These are phyloP conservation scores for Carallia brachiata DNA, from an alignment of 345 rosid genomes.

Conservation along the genomic window DNA sequence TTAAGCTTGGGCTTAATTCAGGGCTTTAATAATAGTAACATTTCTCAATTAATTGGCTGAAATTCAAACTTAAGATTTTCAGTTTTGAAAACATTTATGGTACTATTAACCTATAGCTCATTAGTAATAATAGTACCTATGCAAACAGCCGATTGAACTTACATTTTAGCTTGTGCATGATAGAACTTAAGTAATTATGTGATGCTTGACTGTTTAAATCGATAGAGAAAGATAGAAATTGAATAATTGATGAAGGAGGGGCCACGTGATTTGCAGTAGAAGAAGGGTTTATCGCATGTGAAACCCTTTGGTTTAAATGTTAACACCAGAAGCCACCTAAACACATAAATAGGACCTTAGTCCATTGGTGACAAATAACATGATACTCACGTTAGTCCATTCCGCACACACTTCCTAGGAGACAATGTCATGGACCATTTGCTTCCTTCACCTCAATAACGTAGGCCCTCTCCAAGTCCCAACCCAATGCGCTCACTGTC, in stretches of 20 bases:
- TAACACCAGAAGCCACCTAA: conserved; percentile 31
- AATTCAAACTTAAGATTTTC: no score
- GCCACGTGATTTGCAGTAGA: conserved; percentile 56
- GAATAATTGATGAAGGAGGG: conserved; percentile 30
- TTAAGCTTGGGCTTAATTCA: conserved; percentile 2
- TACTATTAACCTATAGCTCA: not conserved
- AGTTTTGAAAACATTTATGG: no score
- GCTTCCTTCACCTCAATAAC: conserved; percentile 30
- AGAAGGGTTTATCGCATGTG: conserved; percentile 44
- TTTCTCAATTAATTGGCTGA: no score
- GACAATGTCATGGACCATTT: conserved; percentile 39
- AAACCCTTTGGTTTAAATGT: conserved; percentile 41
- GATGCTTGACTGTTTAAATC: not conserved
- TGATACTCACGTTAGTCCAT: conserved; percentile 58
- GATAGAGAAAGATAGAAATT: not conserved
- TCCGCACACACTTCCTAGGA: conserved; percentile 43
- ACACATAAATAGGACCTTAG: conserved; percentile 7
- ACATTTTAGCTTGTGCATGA: not conserved
- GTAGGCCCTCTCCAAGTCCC: conserved; percentile 31
- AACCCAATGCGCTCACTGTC: conserved; percentile 20
- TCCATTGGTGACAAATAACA: conserved; percentile 42
- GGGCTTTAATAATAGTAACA: no score
- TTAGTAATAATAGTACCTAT: no score
- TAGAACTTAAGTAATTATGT: not conserved
- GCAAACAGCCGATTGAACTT: no score